Base-by-base conservation (phyloP, 1,284 basidiomycete genomes). In the Ceratobasidium sp. region DNA sequence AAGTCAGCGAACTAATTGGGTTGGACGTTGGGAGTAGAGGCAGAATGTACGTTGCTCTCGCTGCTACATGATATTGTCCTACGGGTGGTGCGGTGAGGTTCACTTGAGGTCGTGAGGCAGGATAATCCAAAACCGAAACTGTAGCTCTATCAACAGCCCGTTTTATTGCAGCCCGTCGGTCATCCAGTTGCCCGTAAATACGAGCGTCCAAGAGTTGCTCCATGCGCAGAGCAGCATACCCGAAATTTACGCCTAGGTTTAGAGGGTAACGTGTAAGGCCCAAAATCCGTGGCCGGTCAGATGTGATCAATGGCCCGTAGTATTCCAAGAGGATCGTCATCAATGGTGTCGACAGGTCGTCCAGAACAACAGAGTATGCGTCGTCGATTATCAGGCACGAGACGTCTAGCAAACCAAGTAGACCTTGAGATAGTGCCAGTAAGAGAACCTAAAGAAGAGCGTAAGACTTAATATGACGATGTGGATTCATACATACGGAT, bases 151-250 rank as follows among this genome's bases (percentile, higher is more conserved):
- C 42, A 26, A 54, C 44, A 15, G 42, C 48, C 33, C 44, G 44
- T 10, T 20, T 46, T 10, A 75, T 4, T 23, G 44, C 44, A 10
- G 42, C 10, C 33, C 71, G 42, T 9, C 48, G 52, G 7, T 46
- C 48, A 40, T 65, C 44, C 1, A 65, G 46, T 33, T 75, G 46
- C 20, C 71, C 71, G 46, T 56, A 75, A 17, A 75, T 33, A 9
- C 71, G 71, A 75, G 71, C 71, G 42, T 75, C 59, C 71, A 75
- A 54, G 20, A 75, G 38, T 33, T 75, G 71, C 38, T 75, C 71
- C 71, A 75, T 75, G 50, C 61, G 71, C 71, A 75, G 38, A 33
- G 71, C 61, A n/a, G 50, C 26, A 28, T 75, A 64, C 42, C 71
- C 71, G 42, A 75, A 75, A 40, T 65, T 75, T 20, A 44, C 20